Evolutionary conservation across 164 flowering plant species (phyloP).

Genomic region (Vitis labrusca): DNA sequence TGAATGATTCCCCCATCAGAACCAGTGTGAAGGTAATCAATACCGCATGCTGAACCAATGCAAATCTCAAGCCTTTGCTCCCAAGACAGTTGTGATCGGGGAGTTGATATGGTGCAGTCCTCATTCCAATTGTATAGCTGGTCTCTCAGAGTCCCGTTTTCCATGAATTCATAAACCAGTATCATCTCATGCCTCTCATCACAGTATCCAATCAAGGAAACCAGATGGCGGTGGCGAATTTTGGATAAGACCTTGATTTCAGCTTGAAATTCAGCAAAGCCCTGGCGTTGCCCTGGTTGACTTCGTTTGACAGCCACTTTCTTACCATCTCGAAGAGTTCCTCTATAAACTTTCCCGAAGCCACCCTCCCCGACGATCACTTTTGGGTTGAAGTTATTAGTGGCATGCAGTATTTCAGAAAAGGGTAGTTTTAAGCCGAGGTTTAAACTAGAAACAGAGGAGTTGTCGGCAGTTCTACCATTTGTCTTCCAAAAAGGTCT

Average conservation of each 20-base stretch:
- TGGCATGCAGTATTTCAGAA: slow-evolving; percentile 3
- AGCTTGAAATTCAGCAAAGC: slow-evolving; percentile 10
- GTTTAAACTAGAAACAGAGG: not conserved
- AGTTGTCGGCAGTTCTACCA: not conserved
- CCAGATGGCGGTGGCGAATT: slow-evolving; percentile 15
- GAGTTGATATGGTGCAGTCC: too few species aligned
- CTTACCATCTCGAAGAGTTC: slow-evolving; percentile 1
- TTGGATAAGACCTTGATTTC: slow-evolving; percentile 8
- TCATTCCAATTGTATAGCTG: not conserved
- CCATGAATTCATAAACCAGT: slow-evolving; percentile 18
- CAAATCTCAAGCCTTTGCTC: slow-evolving; percentile 15
- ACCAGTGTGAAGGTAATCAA: slow-evolving; percentile 11
- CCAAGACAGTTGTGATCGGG: slow-evolving; percentile 4
- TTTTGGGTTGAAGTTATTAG: slow-evolving; percentile 1
- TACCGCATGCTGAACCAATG: slow-evolving; percentile 14
- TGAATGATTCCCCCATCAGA: slow-evolving; percentile 4
- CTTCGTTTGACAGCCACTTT: slow-evolving; percentile 17
- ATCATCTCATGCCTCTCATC: slow-evolving; percentile 14
- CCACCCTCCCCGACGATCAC: slow-evolving; percentile 13
- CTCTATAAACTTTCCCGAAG: slow-evolving; percentile 17
- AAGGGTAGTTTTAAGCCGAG: slow-evolving; percentile 2
- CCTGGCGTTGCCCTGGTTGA: slow-evolving; percentile 6
- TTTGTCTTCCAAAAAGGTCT: too few species aligned
- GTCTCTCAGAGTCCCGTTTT: slow-evolving; percentile 7
- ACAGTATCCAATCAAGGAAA: slow-evolving; percentile 17